Evolutionary conservation across 495 filamentous ascomycete genomes (phyloP), one percentile per base, ranked within the genome.

Genomic region (Lepraria neglecta): DNA sequence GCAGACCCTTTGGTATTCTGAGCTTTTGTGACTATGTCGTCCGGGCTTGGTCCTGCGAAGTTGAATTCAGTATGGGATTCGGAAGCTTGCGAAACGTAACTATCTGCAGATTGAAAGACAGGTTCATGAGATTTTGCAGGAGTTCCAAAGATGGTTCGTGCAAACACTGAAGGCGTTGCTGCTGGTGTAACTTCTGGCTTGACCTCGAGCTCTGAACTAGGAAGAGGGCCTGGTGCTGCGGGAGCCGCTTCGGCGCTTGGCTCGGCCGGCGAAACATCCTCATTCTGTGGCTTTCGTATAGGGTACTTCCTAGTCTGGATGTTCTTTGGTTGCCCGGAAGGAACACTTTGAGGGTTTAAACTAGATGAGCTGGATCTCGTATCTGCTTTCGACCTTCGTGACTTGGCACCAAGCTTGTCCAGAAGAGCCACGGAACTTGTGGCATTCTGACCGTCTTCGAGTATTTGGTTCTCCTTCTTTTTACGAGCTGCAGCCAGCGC

Each of bases 21-120:
- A 63, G 94, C 94, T 71, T 85, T 83, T 45, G 86, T 75, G 61
- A 97, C 87, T 63, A 92, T 77, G 75, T 97, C 95, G 75, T 98
- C 94, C 67, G 94, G 94, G 72, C 92, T 97, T 58, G 94, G 94
- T 64, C 81, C 88, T 83, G 86, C 77, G 77, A 97, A 98, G 74
- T 82, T 64, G 44, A 72, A 70, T 74, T 83, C 73, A 78, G 77
- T 70, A 73, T 76, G 52, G 68, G 59, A 73, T 69, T 66, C 71
- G 72, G 71, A 75, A 70, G 65, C 77, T 72, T 80, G 81, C 65
- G 75, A 81, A 60, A 66, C 64, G 65, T 55, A 67, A 69, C 64
- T 73, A 63, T 61, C 70, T 64, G 68, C 75, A 60, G 70, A 73
- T 68, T 73, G 66, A 60, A 73, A 71, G 75, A 70, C 70, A 73